Evolutionary conservation across 73 alveolate genomes (phyloP), one percentile per base, ranked within the genome.

Genomic region (Stentor roeselii): DNA sequence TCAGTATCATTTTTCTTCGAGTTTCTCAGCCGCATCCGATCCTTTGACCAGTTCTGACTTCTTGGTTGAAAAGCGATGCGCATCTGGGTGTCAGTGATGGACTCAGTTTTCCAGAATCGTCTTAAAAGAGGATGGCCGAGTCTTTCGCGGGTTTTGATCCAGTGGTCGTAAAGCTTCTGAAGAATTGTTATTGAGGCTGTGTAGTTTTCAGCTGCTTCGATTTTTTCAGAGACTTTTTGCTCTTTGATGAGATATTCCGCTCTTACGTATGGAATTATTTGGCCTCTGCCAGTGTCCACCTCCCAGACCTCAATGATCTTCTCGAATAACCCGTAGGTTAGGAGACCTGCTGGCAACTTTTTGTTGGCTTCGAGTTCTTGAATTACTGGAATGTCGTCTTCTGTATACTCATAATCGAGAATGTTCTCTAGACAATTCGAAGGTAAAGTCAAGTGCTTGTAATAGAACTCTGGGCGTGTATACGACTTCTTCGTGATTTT

Each of bases 1-100:
- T 67, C 80, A 27, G 80, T 21, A 34, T 67, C 80, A 67, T 67
- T 67, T 67, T 67, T 67, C 80, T 67, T 67, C 42, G 80, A 67
- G 34, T 67, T 67, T 40, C 80, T 67, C 27, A 67, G 80, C n/a
- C 80, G 37, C 80, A 67, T 67, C 14, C 37, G n/a, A 15, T 67
- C 80, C 80, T 0, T 11, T 50, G 21, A 50, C 67, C 21, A 50
- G 80, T 67, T 67, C 37, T 58, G 35, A 58, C 27, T 34, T 21
- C 80, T 36, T 21, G 80, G 34, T 67, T 67, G n/a, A 32, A 67
- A 67, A 32, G 37, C 80, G 14, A 40, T 30, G 27, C 34, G 21
- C 14, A 67, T 36, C 41, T 67, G n/a, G 0, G 80, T 0, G 42
- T 67, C 80, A 67, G 80, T 67, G 27, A 34, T 40, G 42, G 42